Conservation (phyloP, 805 yeast species). For the Kuraishia capsulata region DNA sequence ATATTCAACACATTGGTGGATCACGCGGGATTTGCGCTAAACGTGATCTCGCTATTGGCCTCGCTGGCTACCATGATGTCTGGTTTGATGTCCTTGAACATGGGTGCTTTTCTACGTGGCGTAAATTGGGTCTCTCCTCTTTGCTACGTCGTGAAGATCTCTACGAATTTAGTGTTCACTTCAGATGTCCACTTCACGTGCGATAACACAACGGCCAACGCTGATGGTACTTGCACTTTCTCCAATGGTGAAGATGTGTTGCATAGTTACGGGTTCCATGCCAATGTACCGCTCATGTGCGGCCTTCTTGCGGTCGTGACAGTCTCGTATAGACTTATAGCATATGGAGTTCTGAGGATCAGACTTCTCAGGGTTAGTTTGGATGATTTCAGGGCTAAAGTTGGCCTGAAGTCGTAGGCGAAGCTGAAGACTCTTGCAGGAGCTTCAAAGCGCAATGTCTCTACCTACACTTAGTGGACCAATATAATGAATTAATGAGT, state of each 20-base stretch:
- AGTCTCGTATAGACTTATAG: slow-evolving; percentile 30
- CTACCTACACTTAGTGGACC: too few relatives aligned
- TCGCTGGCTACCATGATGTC: slow-evolving; percentile 77
- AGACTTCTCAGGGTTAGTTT: slow-evolving; percentile 14
- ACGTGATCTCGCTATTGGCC: slow-evolving; percentile 55
- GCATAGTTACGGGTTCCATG: slow-evolving; percentile 35
- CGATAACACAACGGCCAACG: slow-evolving; percentile 12
- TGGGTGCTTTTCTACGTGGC: slow-evolving; percentile 61
- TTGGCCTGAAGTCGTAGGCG: too few relatives aligned
- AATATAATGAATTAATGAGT: too few relatives aligned
- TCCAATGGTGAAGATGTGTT: slow-evolving; percentile 48
- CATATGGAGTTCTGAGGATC: slow-evolving; percentile 19
- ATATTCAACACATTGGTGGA: slow-evolving; percentile 63
- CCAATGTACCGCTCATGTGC: slow-evolving; percentile 26
- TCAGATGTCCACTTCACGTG: slow-evolving; percentile 42
- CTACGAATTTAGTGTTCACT: slow-evolving; percentile 53
- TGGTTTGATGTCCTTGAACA: slow-evolving; percentile 72
- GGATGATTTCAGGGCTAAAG: slow-evolving; percentile 1
- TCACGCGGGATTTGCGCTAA: slow-evolving; percentile 76
- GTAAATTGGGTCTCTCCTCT: slow-evolving; percentile 73
- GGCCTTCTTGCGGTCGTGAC: slow-evolving; percentile 29
- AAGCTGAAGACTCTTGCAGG: too few relatives aligned
- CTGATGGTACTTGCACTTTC: slow-evolving; percentile 35
- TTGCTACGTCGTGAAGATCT: slow-evolving; percentile 56
- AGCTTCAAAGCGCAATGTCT: too few relatives aligned